These are phyloP conservation scores for Leccinum fibrillosum DNA, from an alignment of 768 basidiomycete species.

Conservation along the genomic window DNA sequence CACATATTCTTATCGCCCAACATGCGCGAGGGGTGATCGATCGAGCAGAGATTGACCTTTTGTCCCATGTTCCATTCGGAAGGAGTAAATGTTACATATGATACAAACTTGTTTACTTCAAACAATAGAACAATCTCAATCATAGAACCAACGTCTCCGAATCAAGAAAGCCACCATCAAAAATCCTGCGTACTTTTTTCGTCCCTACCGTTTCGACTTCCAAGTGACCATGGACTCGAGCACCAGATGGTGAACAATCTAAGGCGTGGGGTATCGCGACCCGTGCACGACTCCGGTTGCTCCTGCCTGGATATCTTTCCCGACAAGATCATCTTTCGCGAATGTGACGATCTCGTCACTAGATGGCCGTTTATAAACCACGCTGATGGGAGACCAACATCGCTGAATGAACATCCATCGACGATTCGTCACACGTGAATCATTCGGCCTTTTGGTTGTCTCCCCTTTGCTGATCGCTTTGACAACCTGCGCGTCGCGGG, in stretches of 20 bases:
- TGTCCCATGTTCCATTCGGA: background rate
- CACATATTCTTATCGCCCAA: too few species aligned
- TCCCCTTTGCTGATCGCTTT: background rate
- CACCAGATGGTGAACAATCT: background rate
- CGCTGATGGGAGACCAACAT: slow-evolving; percentile 4
- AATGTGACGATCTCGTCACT: slow-evolving; percentile 4
- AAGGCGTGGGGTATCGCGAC: background rate
- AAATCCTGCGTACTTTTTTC: too few species aligned
- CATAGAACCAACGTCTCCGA: background rate
- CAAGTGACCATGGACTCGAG: background rate
- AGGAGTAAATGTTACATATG: background rate
- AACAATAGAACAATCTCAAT: background rate
- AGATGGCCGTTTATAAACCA: background rate
- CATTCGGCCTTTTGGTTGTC: background rate
- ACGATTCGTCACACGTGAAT: background rate
- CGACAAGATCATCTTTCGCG: background rate
- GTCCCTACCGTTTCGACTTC: too few species aligned
- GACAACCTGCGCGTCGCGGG: slow-evolving; percentile 1
- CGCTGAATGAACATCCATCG: slow-evolving; percentile 5
- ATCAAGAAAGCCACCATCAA: background rate
- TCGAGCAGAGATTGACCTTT: too few species aligned
- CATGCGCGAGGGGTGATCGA: too few species aligned
- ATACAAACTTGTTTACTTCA: background rate
- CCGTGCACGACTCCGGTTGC: background rate
- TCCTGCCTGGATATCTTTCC: background rate